These are phyloP conservation scores for Torulaspora delbrueckii DNA, from an alignment of 805 yeast genomes.

Conservation along the genomic window DNA sequence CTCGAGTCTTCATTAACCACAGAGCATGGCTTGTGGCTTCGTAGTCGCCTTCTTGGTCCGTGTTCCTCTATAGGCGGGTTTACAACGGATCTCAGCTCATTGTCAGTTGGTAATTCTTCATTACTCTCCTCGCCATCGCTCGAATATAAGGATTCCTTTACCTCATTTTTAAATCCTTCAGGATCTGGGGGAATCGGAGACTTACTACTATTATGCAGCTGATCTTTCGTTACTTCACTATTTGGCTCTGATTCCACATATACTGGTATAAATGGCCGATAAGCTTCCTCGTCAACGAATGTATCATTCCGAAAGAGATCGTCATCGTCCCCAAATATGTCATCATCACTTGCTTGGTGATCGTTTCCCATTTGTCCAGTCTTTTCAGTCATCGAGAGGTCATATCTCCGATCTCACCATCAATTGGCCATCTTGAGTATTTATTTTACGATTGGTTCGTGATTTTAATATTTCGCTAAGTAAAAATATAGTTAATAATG, in stretches of 20 bases:
- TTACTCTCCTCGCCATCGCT: not conserved
- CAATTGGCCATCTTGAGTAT: not conserved
- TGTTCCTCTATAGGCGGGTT: not conserved
- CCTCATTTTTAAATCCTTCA: not conserved
- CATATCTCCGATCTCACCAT: not conserved
- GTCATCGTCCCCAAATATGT: slow-evolving; percentile 11
- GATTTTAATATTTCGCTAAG: not conserved
- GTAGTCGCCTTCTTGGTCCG: not conserved
- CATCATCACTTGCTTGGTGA: not conserved
- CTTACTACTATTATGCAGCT: not conserved
- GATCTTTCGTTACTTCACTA: not conserved
- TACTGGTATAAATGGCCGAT: slow-evolving; percentile 3
- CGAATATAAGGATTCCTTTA: not conserved
- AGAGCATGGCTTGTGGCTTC: not conserved
- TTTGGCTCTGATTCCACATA: slow-evolving; percentile 9
- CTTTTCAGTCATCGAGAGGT: not conserved
- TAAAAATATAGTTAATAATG: not conserved
- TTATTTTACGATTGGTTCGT: not conserved
- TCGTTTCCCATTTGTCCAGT: not conserved
- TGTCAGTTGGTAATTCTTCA: not conserved
- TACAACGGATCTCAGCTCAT: not conserved
- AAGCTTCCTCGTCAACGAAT: slow-evolving; percentile 5
- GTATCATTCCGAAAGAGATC: slow-evolving; percentile 11
- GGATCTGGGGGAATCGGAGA: not conserved
- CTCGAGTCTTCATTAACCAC: not conserved